These are phyloP conservation scores for Linum lewisii DNA, from an alignment of 345 rosid genomes.

Conservation along the genomic window DNA sequence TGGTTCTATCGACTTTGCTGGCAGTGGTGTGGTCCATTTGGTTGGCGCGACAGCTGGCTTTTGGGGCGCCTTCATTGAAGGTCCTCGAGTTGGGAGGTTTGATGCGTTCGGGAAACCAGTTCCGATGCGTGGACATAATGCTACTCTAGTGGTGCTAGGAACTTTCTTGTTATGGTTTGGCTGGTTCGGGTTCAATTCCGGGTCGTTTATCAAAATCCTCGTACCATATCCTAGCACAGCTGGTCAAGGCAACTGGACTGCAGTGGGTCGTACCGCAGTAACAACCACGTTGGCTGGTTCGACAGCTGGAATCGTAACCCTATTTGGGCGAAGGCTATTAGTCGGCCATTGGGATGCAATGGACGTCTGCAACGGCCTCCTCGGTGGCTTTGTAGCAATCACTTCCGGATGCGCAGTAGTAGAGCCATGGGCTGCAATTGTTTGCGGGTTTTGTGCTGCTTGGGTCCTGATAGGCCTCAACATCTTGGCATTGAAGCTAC, in stretches of 20 bases:
- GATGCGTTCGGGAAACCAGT: conserved; percentile 43
- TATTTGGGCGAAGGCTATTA: conserved; percentile 41
- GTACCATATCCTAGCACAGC: conserved; percentile 40
- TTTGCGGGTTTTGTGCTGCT: conserved; percentile 39
- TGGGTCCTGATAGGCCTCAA: conserved; percentile 50
- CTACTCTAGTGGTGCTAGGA: conserved; percentile 48
- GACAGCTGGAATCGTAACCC: conserved; percentile 36
- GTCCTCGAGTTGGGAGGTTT: conserved; percentile 49
- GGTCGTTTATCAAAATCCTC: conserved; percentile 41
- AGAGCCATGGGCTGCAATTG: conserved; percentile 63
- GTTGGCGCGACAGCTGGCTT: conserved; percentile 50
- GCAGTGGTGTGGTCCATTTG: conserved; percentile 50
- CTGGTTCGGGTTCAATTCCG: conserved; percentile 60
- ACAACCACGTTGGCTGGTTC: conserved; percentile 49
- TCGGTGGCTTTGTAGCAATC: conserved; percentile 51
- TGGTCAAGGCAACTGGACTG: conserved; percentile 51
- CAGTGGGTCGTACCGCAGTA: conserved; percentile 36
- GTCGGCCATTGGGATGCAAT: conserved; percentile 56
- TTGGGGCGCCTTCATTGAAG: conserved; percentile 48
- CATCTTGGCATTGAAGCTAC: conserved; percentile 24
- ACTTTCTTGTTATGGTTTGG: conserved; percentile 55
- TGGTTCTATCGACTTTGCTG: conserved; percentile 57
- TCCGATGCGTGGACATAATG: conserved; percentile 53
- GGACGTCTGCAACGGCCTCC: conserved; percentile 50
- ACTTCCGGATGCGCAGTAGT: conserved; percentile 58